These are phyloP conservation scores for Colletotrichum sp. DNA, from an alignment of 2,329 filamentous ascomycete species.

Conservation along the genomic window DNA sequence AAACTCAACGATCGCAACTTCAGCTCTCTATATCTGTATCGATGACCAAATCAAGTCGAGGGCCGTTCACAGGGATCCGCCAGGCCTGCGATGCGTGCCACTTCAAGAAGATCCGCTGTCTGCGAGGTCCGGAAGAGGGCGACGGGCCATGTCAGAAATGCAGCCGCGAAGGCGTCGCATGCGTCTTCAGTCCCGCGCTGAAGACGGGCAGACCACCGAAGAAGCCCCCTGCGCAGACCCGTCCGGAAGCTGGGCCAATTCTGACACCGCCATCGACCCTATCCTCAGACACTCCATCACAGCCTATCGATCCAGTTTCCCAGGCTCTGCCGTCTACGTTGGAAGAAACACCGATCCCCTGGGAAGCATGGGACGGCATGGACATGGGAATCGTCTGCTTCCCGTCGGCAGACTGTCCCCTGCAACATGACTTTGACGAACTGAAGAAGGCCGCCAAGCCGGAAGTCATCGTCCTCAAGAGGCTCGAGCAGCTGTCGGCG, in stretches of 20 bases:
- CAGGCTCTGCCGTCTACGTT: not conserved
- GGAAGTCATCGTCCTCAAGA: not conserved
- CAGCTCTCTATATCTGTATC: not conserved
- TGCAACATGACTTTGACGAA: not conserved
- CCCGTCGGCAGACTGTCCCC: not conserved
- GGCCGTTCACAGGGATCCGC: not conserved
- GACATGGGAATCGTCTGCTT: not conserved
- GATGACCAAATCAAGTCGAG: not conserved
- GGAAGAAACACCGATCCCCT: not conserved
- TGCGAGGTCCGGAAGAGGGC: not conserved
- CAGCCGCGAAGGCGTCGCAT: not conserved
- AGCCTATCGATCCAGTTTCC: not conserved
- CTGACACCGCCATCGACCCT: not conserved
- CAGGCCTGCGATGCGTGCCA: slow-evolving; percentile 15
- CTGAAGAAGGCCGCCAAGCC: not conserved
- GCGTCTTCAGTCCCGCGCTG: slow-evolving; percentile 9
- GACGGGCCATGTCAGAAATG: not conserved
- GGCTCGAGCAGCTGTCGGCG: not conserved
- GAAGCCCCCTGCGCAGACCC: not conserved
- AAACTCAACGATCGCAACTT: not conserved
- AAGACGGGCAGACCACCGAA: slow-evolving; percentile 6
- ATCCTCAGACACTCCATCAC: not conserved
- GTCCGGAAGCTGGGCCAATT: not conserved
- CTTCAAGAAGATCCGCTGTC: slow-evolving; percentile 6
- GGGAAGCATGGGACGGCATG: not conserved